Evolutionary conservation across 179 eudicot genomes (phyloP).

Genomic region (Nepenthes alata): DNA sequence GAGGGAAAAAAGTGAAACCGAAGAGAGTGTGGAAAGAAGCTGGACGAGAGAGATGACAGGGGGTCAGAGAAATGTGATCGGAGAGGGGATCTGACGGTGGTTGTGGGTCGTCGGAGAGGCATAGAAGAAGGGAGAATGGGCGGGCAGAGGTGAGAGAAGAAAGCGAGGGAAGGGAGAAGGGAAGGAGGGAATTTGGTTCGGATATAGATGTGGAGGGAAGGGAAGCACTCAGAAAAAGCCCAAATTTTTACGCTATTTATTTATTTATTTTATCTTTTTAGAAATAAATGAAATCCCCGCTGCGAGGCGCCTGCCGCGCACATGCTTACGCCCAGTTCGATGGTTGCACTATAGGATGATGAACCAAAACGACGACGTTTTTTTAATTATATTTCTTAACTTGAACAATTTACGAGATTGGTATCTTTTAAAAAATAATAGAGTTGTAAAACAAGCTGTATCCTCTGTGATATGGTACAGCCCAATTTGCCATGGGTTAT

Average conservation of each 20-base stretch:
- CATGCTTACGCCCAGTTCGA: too few species aligned
- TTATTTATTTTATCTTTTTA: background rate
- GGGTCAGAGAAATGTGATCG: conserved; percentile 3
- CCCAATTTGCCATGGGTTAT: too few species aligned
- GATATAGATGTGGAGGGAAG: conserved; percentile 8
- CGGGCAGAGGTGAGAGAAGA: background rate
- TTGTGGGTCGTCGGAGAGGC: background rate
- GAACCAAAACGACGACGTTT: too few species aligned
- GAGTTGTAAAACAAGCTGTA: too few species aligned
- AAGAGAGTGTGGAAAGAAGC: background rate
- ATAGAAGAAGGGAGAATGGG: background rate
- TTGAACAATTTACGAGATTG: too few species aligned
- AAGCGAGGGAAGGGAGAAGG: conserved; percentile 6
- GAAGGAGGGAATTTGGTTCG: conserved; percentile 10
- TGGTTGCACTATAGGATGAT: too few species aligned
- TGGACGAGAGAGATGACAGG: background rate
- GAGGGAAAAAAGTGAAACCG: conserved; percentile 2
- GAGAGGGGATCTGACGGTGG: background rate
- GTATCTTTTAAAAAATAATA: too few species aligned
- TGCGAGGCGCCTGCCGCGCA: background rate
- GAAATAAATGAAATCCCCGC: too few species aligned
- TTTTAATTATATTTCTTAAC: too few species aligned
- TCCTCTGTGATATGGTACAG: too few species aligned
- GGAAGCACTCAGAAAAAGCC: conserved; percentile 1
- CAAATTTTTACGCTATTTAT: background rate